Conservation (phyloP, 257 asterid genomes). For the Nicotiana obtusifolia region DNA sequence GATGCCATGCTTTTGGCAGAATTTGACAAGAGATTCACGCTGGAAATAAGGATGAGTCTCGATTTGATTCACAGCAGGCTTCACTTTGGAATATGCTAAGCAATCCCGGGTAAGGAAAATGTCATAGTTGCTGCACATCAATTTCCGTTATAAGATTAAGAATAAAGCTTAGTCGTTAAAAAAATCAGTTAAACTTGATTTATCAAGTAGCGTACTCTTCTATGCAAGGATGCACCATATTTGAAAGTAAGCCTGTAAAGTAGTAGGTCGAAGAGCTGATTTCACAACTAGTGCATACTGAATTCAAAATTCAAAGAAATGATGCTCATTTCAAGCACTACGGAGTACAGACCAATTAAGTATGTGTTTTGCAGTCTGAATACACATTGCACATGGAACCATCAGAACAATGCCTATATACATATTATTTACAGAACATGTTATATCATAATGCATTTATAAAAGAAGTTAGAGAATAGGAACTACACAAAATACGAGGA, state of each 20-base stretch:
- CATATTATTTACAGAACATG: too few relatives aligned
- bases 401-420: too few relatives aligned
- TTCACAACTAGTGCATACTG: neutral
- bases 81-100: conserved; percentile 57
- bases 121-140: conserved; percentile 63
- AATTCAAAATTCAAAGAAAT: neutral
- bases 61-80: conserved; percentile 69
- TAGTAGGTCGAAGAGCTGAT: neutral
- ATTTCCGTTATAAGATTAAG: neutral
- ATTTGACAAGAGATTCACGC: conserved; percentile 62
- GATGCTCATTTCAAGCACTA: neutral
- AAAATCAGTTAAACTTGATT: too few relatives aligned
- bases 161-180: neutral
- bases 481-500: neutral
- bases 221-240: neutral
- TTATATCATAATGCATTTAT: too few relatives aligned
- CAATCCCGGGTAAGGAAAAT: conserved; percentile 64
- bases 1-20: conserved; percentile 64
- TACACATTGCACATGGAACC: too few relatives aligned
- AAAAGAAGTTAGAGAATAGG: neutral
- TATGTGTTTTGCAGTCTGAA: neutral
- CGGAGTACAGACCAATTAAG: neutral
- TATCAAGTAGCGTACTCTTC: neutral
- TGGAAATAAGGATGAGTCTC: conserved; percentile 76
- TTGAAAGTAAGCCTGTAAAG: neutral